Evolutionary conservation across 768 basidiomycete species (phyloP).

Genomic region (Trametes sanguinea): DNA sequence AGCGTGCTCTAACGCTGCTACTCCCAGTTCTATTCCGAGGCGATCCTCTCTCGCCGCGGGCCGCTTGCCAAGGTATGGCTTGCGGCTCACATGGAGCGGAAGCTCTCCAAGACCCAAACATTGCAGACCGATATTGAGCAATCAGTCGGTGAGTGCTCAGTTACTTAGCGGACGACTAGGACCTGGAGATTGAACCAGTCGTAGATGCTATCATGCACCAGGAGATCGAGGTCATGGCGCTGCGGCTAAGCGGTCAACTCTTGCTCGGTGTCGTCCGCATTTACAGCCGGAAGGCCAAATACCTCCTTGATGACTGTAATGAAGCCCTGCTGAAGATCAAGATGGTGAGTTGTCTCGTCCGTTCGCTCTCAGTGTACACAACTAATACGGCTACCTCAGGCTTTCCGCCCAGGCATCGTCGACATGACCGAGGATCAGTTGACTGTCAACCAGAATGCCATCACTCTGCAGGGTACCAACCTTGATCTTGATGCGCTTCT

Average conservation of each 20-base stretch:
- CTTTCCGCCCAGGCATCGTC: conserved; percentile 92
- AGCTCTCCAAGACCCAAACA: conserved; percentile 94
- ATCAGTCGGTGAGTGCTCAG: conserved; percentile 71
- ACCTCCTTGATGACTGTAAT: conserved; percentile 96
- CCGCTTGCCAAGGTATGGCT: conserved; percentile 98
- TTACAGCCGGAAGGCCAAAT: conserved; percentile 97
- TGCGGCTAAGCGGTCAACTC: conserved; percentile 94
- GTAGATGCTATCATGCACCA: conserved; percentile 91
- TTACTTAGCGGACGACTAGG: too few species aligned
- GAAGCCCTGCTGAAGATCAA: conserved; percentile 95
- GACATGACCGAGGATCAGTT: conserved; percentile 97
- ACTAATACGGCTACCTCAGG: conserved; percentile 44
- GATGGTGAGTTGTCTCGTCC: conserved; percentile 57
- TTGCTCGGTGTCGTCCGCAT: conserved; percentile 96
- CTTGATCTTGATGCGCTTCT: conserved; percentile 80
- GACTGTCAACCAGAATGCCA: conserved; percentile 81
- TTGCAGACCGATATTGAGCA: conserved; percentile 94
- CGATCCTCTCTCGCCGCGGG: conserved; percentile 90
- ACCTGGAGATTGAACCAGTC: neutral
- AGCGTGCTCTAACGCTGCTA: neutral
- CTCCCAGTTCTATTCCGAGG: conserved; percentile 85
- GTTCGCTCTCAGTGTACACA: too few species aligned
- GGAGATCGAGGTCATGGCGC: conserved; percentile 90
- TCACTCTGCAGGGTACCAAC: conserved; percentile 78
- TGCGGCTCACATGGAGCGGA: conserved; percentile 97